Conservation (phyloP, 2,329 filamentous ascomycete species). For the Gliomastix tumulicola region DNA sequence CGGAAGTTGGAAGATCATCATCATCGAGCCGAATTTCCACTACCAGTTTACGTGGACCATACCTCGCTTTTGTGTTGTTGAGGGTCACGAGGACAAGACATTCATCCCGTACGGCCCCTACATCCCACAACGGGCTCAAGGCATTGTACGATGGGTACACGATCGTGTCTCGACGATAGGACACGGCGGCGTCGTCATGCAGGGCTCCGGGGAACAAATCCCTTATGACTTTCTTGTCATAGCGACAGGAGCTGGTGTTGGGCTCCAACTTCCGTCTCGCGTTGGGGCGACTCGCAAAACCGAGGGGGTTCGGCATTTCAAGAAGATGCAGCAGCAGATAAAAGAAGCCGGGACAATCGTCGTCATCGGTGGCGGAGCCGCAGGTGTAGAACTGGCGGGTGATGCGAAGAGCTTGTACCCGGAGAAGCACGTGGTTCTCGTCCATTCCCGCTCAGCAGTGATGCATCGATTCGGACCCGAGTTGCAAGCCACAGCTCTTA, state of each 20-base stretch:
- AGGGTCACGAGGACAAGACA: constrained; percentile 46
- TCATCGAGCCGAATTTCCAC: constrained; percentile 49
- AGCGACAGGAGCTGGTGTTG: constrained; percentile 40
- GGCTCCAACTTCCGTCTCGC: constrained; percentile 35
- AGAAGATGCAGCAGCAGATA: constrained; percentile 37
- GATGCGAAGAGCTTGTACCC: constrained; percentile 51
- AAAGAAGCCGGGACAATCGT: constrained; percentile 33
- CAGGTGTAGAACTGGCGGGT: constrained; percentile 53
- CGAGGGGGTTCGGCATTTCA: constrained; percentile 25
- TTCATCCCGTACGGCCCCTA: constrained; percentile 50
- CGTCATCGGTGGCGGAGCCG: constrained; percentile 52
- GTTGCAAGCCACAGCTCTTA: constrained; percentile 28
- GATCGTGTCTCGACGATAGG: constrained; percentile 31
- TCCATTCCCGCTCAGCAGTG: constrained; percentile 47
- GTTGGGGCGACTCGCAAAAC: constrained; percentile 32
- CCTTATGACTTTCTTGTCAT: constrained; percentile 49
- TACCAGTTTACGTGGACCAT: constrained; percentile 48
- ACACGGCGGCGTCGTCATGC: constrained; percentile 28
- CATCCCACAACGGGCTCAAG: constrained; percentile 15
- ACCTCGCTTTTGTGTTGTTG: constrained; percentile 49
- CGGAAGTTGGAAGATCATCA: constrained; percentile 35
- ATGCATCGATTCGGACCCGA: constrained; percentile 44
- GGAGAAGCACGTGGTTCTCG: constrained; percentile 46
- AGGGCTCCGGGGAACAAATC: constrained; percentile 30
- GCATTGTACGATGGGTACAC: constrained; percentile 27